A percentile compares a stretch with the other conserved stretches of the same genome.
phyloP scores from a whole-genome alignment of 208 protist genomes.

The Endotrypanum monterogeii region DNA sequence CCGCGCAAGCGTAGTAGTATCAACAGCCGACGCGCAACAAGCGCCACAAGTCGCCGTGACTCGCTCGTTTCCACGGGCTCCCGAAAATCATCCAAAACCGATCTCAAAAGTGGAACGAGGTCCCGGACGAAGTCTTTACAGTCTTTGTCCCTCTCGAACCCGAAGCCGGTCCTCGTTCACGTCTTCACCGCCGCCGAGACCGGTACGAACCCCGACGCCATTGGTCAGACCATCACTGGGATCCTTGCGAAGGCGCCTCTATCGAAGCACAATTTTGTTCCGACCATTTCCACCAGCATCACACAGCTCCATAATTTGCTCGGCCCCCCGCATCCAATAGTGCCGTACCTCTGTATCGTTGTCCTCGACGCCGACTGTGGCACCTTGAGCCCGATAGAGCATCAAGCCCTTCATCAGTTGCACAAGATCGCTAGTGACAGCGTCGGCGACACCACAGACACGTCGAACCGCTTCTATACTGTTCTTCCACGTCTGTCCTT shows the following conservation, averaged over 20 bases:
- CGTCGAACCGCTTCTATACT: constrained; percentile 23
- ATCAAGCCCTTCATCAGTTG: constrained; percentile 28
- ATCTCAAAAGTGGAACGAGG: neutral
- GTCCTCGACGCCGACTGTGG: constrained; percentile 37
- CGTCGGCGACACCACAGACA: neutral
- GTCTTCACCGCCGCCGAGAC: constrained; percentile 35
- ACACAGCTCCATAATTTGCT: constrained; percentile 43
- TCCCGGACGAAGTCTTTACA: neutral
- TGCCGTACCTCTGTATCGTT: constrained; percentile 39
- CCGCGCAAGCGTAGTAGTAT: neutral
- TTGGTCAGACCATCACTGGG: constrained; percentile 41
- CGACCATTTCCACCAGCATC: constrained; percentile 43
- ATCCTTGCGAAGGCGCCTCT: constrained; percentile 48
- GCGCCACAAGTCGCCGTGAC: neutral
- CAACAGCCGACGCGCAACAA: neutral
- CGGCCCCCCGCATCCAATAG: neutral
- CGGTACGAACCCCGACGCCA: constrained; percentile 16
- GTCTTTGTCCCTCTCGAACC: neutral
- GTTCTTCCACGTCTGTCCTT: constrained; percentile 13
- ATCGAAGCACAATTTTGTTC: constrained; percentile 38
- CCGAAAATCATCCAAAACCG: constrained; percentile 4
- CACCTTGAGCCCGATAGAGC: constrained; percentile 33
- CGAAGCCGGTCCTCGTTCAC: constrained; percentile 46
- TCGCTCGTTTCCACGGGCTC: neutral
- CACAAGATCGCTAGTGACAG: constrained; percentile 9